phyloP scores from a whole-genome alignment of 73 alveolate species.

The Tetrahymena elliotti region DNA sequence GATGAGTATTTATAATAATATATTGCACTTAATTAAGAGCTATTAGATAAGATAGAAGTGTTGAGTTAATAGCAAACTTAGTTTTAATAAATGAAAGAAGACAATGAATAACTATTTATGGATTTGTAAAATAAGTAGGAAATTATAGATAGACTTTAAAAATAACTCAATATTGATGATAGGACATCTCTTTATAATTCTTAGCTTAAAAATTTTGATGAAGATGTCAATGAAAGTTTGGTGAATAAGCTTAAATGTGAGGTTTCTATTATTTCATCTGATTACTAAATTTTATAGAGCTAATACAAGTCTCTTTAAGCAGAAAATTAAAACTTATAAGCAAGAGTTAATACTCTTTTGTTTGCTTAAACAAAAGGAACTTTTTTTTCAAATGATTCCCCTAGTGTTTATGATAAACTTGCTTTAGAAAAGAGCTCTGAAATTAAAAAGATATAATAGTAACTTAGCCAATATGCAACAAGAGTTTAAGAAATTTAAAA shows the following conservation, averaged over 20 bases:
- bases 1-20: background rate
- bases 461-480: background rate
- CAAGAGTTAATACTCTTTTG: background rate
- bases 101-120: background rate
- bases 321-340: background rate
- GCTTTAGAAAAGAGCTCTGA: background rate
- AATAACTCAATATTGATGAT: background rate
- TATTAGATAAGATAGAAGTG: background rate
- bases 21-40: background rate
- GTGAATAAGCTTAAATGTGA: background rate
- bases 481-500: background rate
- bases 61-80: background rate
- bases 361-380: background rate
- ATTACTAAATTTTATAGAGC: background rate
- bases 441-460: background rate
- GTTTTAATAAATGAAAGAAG: background rate
- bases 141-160: background rate
- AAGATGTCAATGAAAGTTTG: background rate
- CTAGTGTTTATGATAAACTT: background rate
- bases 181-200: background rate
- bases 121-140: background rate
- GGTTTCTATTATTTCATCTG: background rate
- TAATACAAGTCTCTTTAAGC: background rate
- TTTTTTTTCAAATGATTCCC: background rate
- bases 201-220: background rate